Conservation (phyloP, 2,329 filamentous ascomycete species). For the Colletotrichum eleusines region DNA sequence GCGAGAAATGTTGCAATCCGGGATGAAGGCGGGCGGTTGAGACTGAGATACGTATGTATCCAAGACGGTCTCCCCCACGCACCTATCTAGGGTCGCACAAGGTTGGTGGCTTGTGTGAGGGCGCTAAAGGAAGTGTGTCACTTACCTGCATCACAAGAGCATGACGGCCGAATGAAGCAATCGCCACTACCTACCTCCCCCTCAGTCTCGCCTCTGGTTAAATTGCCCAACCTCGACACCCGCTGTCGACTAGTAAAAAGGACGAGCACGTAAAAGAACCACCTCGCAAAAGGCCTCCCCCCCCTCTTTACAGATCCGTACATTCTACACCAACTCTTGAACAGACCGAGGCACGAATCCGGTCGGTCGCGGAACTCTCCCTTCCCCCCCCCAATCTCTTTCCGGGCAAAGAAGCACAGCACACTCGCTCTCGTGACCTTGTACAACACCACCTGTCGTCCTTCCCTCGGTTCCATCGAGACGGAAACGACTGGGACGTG, state of each 20-base stretch:
- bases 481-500: background rate
- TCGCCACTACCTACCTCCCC: conserved; percentile 3
- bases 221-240: background rate
- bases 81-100: background rate
- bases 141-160: background rate
- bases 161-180: conserved; percentile 9
- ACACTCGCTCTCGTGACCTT: conserved; percentile 21
- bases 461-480: conserved; percentile 25
- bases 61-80: too few species aligned
- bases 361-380: background rate
- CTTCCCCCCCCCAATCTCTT: background rate
- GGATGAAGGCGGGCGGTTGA: background rate
- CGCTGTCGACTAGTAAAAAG: background rate
- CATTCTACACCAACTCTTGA: background rate
- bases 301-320: background rate
- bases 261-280: background rate
- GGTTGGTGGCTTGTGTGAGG: background rate
- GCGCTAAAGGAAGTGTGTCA: background rate
- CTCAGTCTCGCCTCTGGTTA: background rate
- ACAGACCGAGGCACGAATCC: conserved; percentile 6
- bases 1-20: background rate
- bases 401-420: background rate
- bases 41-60: background rate
- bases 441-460: background rate
- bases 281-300: background rate